Conservation (phyloP, 768 basidiomycete species). For the Pleurotus giganteus region DNA sequence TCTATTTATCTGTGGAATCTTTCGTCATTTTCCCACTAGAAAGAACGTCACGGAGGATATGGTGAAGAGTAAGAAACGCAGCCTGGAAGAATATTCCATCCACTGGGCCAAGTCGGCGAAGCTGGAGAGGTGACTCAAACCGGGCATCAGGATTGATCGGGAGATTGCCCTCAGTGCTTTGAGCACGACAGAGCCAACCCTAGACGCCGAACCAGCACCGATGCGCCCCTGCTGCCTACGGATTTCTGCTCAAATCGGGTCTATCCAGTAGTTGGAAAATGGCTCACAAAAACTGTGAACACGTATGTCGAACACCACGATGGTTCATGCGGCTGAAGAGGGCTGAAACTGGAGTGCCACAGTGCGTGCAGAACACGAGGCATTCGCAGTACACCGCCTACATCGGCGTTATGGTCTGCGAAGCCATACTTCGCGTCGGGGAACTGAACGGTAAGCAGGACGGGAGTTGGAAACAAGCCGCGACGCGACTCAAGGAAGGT, state of each 20-base stretch:
- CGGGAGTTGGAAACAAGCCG: background rate
- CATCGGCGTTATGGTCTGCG: too few species aligned
- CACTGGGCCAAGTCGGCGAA: background rate
- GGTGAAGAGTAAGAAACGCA: background rate
- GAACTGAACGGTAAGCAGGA: too few species aligned
- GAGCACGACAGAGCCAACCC: too few species aligned
- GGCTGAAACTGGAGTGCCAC: background rate
- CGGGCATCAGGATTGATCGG: background rate
- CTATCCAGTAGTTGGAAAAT: too few species aligned
- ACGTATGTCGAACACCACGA: background rate
- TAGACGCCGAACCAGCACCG: background rate
- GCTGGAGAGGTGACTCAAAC: background rate
- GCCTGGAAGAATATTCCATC: background rate
- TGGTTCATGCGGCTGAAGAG: background rate
- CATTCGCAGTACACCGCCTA: too few species aligned
- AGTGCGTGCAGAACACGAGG: background rate
- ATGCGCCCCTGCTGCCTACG: too few species aligned
- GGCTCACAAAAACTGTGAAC: too few species aligned
- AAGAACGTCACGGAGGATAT: background rate
- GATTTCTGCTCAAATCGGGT: too few species aligned
- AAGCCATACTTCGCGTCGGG: too few species aligned
- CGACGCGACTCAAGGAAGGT: background rate
- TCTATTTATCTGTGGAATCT: constrained; percentile 10
- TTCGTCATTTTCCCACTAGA: constrained; percentile 9
- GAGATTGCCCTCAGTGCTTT: too few species aligned